Percentiles rank a stretch among this genome's conserved stretches.
Conservation (phyloP, 164 flowering plant genomes). For the Umbellularia californica region DNA sequence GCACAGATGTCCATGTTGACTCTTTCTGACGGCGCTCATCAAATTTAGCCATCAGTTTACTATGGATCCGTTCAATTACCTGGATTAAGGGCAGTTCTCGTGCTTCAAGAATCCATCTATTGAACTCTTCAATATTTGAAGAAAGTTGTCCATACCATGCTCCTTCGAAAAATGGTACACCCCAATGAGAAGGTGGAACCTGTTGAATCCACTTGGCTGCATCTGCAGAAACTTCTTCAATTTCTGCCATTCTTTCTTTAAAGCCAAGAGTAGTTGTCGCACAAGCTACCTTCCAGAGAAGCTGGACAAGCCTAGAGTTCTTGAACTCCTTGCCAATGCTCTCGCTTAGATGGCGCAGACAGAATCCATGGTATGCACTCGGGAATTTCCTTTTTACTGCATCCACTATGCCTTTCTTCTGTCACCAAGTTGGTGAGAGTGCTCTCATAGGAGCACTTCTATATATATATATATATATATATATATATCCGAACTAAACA, state of each 20-base stretch:
- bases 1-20: slow-evolving; percentile 48
- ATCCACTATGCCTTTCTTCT: slow-evolving; percentile 49
- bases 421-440: no score
- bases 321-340: slow-evolving; percentile 58
- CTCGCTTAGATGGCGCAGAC: slow-evolving; percentile 68
- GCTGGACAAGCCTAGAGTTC: slow-evolving; percentile 61
- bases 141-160: slow-evolving; percentile 63
- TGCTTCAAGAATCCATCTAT: slow-evolving; percentile 66
- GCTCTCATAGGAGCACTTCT: no score
- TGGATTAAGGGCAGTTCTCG: slow-evolving; percentile 73
- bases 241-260: slow-evolving; percentile 61
- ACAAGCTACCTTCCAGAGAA: slow-evolving; percentile 74
- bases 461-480: no score
- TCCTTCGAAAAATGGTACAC: slow-evolving; percentile 61
- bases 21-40: slow-evolving; percentile 46
- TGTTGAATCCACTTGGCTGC: slow-evolving; percentile 66
- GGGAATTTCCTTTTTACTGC: slow-evolving; percentile 62
- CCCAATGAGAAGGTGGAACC: slow-evolving; percentile 63
- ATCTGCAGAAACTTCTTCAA: slow-evolving; percentile 64
- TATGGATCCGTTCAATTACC: slow-evolving; percentile 62
- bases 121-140: slow-evolving; percentile 60
- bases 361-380: slow-evolving; percentile 47
- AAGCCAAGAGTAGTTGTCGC: slow-evolving; percentile 47
- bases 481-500: no score
- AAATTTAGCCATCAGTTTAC: slow-evolving; percentile 50